Conservation (phyloP, 2,329 filamentous ascomycete genomes). For the Leptoxyphium fumago region DNA sequence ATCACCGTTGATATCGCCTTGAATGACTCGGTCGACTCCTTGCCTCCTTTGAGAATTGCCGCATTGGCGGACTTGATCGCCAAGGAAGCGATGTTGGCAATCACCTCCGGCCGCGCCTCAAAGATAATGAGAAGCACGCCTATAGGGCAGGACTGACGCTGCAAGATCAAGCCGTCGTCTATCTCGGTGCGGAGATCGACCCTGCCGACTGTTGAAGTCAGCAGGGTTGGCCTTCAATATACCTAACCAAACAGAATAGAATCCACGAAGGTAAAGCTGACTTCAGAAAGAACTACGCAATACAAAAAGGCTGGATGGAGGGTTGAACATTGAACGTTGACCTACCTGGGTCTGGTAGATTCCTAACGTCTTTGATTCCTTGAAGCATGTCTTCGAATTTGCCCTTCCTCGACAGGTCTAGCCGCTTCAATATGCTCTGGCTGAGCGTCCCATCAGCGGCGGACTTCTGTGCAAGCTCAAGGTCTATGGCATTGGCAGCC, state of each 20-base stretch:
- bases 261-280: neutral
- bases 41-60: conserved; percentile 91
- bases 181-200: conserved; percentile 70
- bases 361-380: conserved; percentile 78
- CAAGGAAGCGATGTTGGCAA: conserved; percentile 91
- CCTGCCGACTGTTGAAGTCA: conserved; percentile 52
- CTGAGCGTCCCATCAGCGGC: conserved; percentile 63
- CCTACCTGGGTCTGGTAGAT: conserved; percentile 72
- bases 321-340: conserved; percentile 7
- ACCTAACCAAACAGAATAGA: neutral
- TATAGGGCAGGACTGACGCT: conserved; percentile 85
- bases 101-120: conserved; percentile 92
- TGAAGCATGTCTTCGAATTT: conserved; percentile 98
- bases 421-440: conserved; percentile 68
- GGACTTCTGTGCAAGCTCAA: conserved; percentile 58
- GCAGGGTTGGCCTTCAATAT: conserved; percentile 7
- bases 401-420: conserved; percentile 72
- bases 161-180: conserved; percentile 72
- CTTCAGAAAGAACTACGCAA: neutral
- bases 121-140: conserved; percentile 98
- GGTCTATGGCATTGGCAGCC: conserved; percentile 71
- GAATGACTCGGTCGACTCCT: conserved; percentile 93
- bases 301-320: neutral
- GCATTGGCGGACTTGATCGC: conserved; percentile 96
- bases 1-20: conserved; percentile 78